Conservation (phyloP, 208 protist genomes). For the Acanthamoeba rhysodes region DNA sequence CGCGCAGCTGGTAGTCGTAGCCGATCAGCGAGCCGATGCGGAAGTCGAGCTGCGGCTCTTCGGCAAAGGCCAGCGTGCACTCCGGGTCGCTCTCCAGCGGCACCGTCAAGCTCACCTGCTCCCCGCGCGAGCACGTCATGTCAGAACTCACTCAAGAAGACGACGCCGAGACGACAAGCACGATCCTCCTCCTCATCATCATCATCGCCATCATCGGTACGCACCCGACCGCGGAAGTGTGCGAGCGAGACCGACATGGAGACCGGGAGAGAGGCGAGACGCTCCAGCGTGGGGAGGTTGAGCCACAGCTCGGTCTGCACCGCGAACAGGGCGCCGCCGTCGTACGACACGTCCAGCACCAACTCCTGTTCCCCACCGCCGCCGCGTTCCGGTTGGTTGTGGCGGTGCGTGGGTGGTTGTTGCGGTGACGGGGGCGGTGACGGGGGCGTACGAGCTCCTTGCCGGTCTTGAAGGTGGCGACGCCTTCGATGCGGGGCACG, state of each 20-base stretch:
- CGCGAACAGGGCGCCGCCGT: slow-evolving; percentile 13
- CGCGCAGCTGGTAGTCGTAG: slow-evolving; percentile 32
- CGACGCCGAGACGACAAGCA: neutral
- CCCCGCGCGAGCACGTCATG: neutral
- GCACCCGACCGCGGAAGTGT: slow-evolving; percentile 28
- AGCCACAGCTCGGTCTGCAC: slow-evolving; percentile 35
- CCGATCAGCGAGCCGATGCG: slow-evolving; percentile 35
- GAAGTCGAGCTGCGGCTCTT: slow-evolving; percentile 11
- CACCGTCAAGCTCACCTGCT: slow-evolving; percentile 16
- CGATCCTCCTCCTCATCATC: too few species aligned
- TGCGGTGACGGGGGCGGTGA: neutral
- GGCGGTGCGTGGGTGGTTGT: too few species aligned
- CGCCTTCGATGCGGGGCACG: slow-evolving; percentile 15
- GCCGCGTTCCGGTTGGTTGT: neutral
- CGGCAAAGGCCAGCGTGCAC: slow-evolving; percentile 18
- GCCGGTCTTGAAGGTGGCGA: neutral
- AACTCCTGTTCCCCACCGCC: neutral
- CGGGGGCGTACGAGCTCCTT: neutral
- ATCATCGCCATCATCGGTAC: neutral
- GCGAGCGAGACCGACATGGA: slow-evolving; percentile 33
- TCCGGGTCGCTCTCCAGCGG: slow-evolving; percentile 25
- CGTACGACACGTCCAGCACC: slow-evolving; percentile 42
- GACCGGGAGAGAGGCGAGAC: slow-evolving; percentile 13
- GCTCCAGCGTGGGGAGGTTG: slow-evolving; percentile 27
- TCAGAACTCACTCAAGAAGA: neutral